Evolutionary conservation across 352 stramenopile species (phyloP), one percentile per base, ranked within the genome.

Genomic region (Aphanomyces astaci): DNA sequence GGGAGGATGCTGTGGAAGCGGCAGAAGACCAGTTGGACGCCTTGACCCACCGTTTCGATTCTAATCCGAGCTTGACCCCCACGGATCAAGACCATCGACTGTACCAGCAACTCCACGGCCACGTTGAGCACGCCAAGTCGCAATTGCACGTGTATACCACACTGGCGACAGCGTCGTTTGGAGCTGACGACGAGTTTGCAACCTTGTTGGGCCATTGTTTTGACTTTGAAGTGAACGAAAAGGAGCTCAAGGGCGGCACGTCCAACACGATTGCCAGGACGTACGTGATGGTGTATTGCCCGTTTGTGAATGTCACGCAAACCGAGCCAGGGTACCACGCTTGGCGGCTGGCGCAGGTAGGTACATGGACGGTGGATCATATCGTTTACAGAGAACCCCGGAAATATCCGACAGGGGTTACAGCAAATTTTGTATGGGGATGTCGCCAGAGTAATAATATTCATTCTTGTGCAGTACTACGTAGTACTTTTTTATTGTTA

Each of bases 271-370:
- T 94, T 24, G 82, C 85, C 54, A 72, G 83, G 25, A 74, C 79
- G 17, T 78, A 76, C 65, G 72, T 77, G 19, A 83, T 90, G 63
- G 72, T 78, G 13, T 66, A 90, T 52, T 92, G 83, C 64, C 85
- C 85, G 30, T 94, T 94, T 71, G 80, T 90, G 66, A 94, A 94
- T 72, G 43, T 90, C 55, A 88, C 85, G 17, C 83, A 92, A 75
- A 82, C 72, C 24, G 85, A 93, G 51, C 80, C 83, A 27, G 64
- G 25, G 15, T 92, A 92, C 64, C 64, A 71, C 0, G 45, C 63
- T 54, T 91, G 85, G 85, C 71, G 76, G 13, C 73, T 72, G 15
- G 76, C 71, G 4, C 82, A 91, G 70, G 81, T 73, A 7, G 60
- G 73, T 55, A 73, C 75, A 36, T 24, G 17, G n/a, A n/a, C n/a